Base-by-base conservation (phyloP, 2,329 filamentous ascomycete species). In the Leptodontidium sp. region DNA sequence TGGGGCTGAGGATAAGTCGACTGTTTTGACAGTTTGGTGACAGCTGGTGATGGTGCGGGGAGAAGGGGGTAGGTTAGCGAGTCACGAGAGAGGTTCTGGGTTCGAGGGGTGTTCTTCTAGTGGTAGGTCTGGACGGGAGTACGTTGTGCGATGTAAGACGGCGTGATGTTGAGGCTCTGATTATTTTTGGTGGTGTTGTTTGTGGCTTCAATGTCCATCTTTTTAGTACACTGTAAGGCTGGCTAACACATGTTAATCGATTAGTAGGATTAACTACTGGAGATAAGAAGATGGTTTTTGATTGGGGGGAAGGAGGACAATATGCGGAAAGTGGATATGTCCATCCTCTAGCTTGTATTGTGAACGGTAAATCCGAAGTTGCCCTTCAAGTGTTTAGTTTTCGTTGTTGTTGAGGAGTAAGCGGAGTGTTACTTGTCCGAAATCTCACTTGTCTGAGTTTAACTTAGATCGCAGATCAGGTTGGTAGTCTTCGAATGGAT, bases 91-190 rank as follows among this genome's bases (percentile, higher is more conserved):
- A 17, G 17, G 15, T 12, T 47, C 43, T 17, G 43, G 43, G 43
- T 32, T 52, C 24, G 9, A 52, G 49, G 14, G 4, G 2, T 17
- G 26, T n/a, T n/a, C n/a, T 32, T 53, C 50, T 32, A 17, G 49
- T 29, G 24, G 8, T 8, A 40, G 38, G 38, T 11, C 38, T 40
- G 8, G 38, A 40, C 38, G 38, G 38, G 2, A 40, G 38, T 9
- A 40, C 38, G 38, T 12, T 50, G 24, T 29, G 24, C 24, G 15
- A 38, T 7, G 55, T 59, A 59, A 59, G 55, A 59, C 55, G 55
- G 55, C n/a, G 32, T 43, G 55, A 59, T 58, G 5, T 58, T 43
- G 55, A 24, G 55, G 55, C 55, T 59, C 32, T 59, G 35, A 21
- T 8, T 59, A 43, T 59, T 43, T 43, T 24, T 43, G n/a, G 47